A percentile compares a stretch with the other conserved stretches of the same genome.
Evolutionary conservation across 1,139 yeast species (phyloP).

Genomic region (Debaryomyces fabryi): DNA sequence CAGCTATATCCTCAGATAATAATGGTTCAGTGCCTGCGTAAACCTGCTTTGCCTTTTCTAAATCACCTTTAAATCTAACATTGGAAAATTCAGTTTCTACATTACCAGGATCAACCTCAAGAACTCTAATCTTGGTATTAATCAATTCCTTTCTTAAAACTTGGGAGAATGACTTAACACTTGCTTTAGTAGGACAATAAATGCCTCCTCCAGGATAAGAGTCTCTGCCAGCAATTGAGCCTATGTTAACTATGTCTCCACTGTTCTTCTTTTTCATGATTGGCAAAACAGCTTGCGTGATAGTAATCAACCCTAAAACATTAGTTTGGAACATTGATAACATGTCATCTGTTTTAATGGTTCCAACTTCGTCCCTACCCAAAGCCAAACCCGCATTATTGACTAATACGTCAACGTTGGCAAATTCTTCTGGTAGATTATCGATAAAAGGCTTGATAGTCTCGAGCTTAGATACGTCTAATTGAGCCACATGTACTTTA

Average conservation of each 20-base stretch:
- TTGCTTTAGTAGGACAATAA: slow-evolving; percentile 88
- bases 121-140: slow-evolving; percentile 71
- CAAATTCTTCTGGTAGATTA: slow-evolving; percentile 36
- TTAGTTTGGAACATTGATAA: slow-evolving; percentile 45
- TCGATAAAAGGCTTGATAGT: slow-evolving; percentile 36
- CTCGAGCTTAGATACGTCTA: slow-evolving; percentile 42
- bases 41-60: slow-evolving; percentile 66
- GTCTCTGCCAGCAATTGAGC: slow-evolving; percentile 88
- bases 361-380: slow-evolving; percentile 42
- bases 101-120: slow-evolving; percentile 86
- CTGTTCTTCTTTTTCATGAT: slow-evolving; percentile 49
- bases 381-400: slow-evolving; percentile 50
- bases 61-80: slow-evolving; percentile 76
- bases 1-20: slow-evolving; percentile 79
- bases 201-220: slow-evolving; percentile 86
- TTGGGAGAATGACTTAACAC: slow-evolving; percentile 74
- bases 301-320: slow-evolving; percentile 43
- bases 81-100: slow-evolving; percentile 86
- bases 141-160: slow-evolving; percentile 79
- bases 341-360: slow-evolving; percentile 35
- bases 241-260: slow-evolving; percentile 83
- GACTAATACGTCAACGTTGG: slow-evolving; percentile 42
- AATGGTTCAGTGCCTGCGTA: slow-evolving; percentile 76
- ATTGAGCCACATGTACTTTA: slow-evolving; percentile 26
- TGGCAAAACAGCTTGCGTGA: slow-evolving; percentile 46